Percentiles rank a stretch among this genome's conserved stretches.
Conservation (phyloP, 257 asterid species). For the Solanum pinnatisectum region DNA sequence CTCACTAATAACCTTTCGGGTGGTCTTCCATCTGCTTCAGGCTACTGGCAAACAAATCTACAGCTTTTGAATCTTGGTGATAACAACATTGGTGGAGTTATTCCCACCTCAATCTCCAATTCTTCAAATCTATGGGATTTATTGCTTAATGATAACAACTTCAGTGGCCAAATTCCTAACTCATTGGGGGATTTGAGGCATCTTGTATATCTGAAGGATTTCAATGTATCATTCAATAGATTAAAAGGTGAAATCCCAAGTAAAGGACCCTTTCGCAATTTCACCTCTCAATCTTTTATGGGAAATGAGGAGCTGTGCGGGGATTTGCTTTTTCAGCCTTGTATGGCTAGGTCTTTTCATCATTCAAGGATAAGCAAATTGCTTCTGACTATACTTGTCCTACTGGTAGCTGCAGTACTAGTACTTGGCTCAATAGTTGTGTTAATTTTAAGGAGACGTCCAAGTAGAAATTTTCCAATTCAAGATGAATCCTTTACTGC, state of each 20-base stretch:
- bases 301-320: constrained; percentile 19
- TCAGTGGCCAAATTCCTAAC: constrained; percentile 15
- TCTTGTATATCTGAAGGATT: constrained; percentile 5
- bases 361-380: background rate
- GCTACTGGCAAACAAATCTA: constrained; percentile 2
- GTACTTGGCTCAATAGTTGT: background rate
- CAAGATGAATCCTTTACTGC: background rate
- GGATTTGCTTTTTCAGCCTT: background rate
- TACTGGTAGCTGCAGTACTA: background rate
- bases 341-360: background rate
- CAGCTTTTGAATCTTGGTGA: constrained; percentile 1
- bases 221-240: constrained; percentile 19
- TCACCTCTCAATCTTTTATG: constrained; percentile 12
- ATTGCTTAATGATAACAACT: constrained; percentile 6
- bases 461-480: background rate
- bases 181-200: constrained; percentile 13
- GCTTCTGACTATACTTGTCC: background rate
- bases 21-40: constrained; percentile 3
- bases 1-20: constrained; percentile 10
- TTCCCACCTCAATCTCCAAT: constrained; percentile 15
- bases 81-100: constrained; percentile 13
- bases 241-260: constrained; percentile 31
- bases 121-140: constrained; percentile 4
- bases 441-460: background rate
- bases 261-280: constrained; percentile 21